Evolutionary conservation across 2,329 filamentous ascomycete species (phyloP), one percentile per base, ranked within the genome.

Genomic region (Cladosporium sp.): DNA sequence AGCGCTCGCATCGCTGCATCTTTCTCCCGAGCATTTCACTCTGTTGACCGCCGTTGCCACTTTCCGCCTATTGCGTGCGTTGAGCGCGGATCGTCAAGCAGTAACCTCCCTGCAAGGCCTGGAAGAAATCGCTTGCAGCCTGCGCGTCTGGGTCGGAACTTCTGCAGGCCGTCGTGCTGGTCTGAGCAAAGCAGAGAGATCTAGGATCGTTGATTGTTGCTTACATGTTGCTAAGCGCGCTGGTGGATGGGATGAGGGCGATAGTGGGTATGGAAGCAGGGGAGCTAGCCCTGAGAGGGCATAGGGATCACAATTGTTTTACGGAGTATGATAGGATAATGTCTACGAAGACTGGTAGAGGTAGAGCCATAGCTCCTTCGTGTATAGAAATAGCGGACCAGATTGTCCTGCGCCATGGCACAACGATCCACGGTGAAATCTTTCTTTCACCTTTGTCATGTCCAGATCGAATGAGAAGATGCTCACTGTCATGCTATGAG

Each of bases 131-230:
- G 79, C 80, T 5, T 76, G 75, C 61, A 77, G 75, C 25, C 70
- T 84, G 48, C 75, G 81, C 4, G 73, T 81, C 58, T 84, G 82
- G 81, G 73, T 82, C 46, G 81, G 81, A 3, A 80, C 79, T 32
- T 78, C 78, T 23, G 77, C 77, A 5, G 80, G 79, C 7, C 74
- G 75, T 10, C 73, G 73, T 8, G 79, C 76, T 43, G 80, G 80
- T 0, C 61, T 83, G 65, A 75, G 71, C 7, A 74, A 73, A 28
- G 78, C 76, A 63, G 75, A 77, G 4, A 74, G 79, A 18, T 73
- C 72, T 3, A 73, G 72, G 53, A 74, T 83, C 39, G 76, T 83
- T 8, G 75, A 75, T 43, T 70, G 75, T 46, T 83, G 80, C 69
- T 65, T 83, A 7, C 71, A 74, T 25, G 75, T 81, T 14, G 81